Base-by-base conservation (phyloP, 345 rosid species). In the Durio zibethinus region DNA sequence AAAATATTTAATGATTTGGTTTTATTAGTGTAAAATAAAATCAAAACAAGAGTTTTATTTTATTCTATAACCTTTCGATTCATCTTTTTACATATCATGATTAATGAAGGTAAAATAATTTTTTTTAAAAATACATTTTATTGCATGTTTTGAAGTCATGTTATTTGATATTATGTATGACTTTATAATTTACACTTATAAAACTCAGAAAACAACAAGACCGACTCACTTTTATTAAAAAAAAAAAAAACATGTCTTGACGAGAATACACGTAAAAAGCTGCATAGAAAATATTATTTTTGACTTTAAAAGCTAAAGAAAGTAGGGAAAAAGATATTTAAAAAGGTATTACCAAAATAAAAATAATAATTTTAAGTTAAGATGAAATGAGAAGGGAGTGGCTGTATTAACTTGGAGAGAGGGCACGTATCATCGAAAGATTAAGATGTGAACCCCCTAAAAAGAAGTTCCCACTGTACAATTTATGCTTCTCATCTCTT, bases 391-490 rank as follows among this genome's bases (percentile, higher is more conserved):
- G 62, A 73, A 23, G 48, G 33, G 60, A 60, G 74, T 63, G 45
- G 66, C 71, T 50, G 60, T 79, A 84, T 80, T 84, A 84, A 81
- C 76, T 76, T 84, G 80, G 16, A 45, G 40, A 0, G 8, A 38
- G 8, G 40, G 40, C 88, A 88, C 76, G 85, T 86, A 85, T 83
- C 83, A 72, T 89, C 89, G 85, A 81, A 85, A 87, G 92, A 86
- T 83, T 80, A 38, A 36, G 38, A 36, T 36, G 38, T 36, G 5
- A 82, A 78, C 78, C 85, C 86, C 88, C 91, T 59, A 25, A 73
- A 90, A 89, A 91, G 95, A 72, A 81, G 93, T 80, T 87, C 90
- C 92, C 92, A 83, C 84, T 72, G 35, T 59, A 29, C 71, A 78
- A 74, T 40, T 10, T 6, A 10, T 21, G n/a, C n/a, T n/a, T n/a